A percentile compares a stretch with the other conserved stretches of the same genome.
Evolutionary conservation across 495 filamentous ascomycete genomes (phyloP).

Genomic region (Acidiella bohemica): DNA sequence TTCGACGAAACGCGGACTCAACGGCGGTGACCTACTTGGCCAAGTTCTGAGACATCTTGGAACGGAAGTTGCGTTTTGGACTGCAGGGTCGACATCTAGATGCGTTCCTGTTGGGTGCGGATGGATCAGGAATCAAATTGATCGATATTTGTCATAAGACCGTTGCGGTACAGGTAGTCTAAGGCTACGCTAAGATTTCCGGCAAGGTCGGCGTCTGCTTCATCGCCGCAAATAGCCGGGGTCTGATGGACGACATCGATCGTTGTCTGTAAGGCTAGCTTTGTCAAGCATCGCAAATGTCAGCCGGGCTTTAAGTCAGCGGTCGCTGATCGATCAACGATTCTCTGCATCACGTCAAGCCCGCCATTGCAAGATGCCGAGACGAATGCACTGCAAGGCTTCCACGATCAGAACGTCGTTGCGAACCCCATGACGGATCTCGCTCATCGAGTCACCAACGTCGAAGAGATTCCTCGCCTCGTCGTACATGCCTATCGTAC

Average conservation of each 20-base stretch:
- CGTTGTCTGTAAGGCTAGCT: too few species aligned
- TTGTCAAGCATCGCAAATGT: too few species aligned
- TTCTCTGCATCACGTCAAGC: conserved; percentile 19
- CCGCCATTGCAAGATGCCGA: conserved; percentile 22
- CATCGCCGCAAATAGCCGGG: conserved; percentile 24
- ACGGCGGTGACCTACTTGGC: conserved; percentile 22
- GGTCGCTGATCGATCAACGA: conserved; percentile 21
- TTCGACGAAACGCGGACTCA: conserved; percentile 12
- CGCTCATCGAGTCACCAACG: conserved; percentile 20
- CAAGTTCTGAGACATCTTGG: conserved; percentile 18
- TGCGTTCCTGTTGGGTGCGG: conserved; percentile 23
- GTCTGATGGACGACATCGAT: conserved; percentile 1
- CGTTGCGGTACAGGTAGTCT: conserved; percentile 22
- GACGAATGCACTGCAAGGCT: conserved; percentile 21
- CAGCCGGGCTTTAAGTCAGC: conserved; percentile 21
- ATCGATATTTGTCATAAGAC: conserved; percentile 24
- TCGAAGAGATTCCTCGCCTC: conserved; percentile 22
- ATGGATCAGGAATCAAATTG: conserved; percentile 20
- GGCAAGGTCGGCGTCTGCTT: conserved; percentile 20
- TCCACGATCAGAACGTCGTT: conserved; percentile 21
- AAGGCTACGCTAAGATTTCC: conserved; percentile 22
- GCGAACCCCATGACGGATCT: conserved; percentile 22
- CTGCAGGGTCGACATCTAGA: conserved; percentile 24
- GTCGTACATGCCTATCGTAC: conserved; percentile 16
- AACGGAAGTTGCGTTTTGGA: conserved; percentile 22